Evolutionary conservation across 768 basidiomycete species (phyloP).

Genomic region (Boletus coccyginus): DNA sequence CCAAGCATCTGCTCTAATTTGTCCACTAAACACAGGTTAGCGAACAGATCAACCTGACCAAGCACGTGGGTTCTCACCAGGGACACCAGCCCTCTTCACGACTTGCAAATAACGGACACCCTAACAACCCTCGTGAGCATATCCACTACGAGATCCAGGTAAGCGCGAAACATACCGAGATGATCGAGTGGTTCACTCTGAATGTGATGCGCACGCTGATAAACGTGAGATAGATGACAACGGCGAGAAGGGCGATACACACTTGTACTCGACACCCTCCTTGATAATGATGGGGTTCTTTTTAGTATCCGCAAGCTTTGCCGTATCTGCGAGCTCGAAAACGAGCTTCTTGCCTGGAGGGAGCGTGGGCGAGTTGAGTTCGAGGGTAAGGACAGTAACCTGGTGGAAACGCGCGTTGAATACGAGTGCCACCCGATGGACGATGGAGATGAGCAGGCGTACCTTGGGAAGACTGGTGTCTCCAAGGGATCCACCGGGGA

Average conservation of each 20-base stretch:
- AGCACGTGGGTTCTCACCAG: slow-evolving; percentile 44
- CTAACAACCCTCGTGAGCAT: slow-evolving; percentile 37
- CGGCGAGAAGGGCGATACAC: not conserved
- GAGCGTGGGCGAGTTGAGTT: slow-evolving; percentile 75
- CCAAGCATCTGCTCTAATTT: slow-evolving; percentile 94
- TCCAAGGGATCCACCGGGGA: slow-evolving; percentile 42
- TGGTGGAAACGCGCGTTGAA: slow-evolving; percentile 30
- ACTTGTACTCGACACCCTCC: slow-evolving; percentile 91
- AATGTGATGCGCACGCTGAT: slow-evolving; percentile 75
- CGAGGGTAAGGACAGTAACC: slow-evolving; percentile 74
- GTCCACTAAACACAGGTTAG: slow-evolving; percentile 57
- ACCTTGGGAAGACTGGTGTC: slow-evolving; percentile 66
- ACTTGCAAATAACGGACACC: slow-evolving; percentile 86
- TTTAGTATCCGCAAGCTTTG: slow-evolving; percentile 53
- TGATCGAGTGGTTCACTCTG: slow-evolving; percentile 88
- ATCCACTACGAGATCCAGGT: not conserved
- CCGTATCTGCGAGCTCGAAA: slow-evolving; percentile 59
- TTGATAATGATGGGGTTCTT: slow-evolving; percentile 79
- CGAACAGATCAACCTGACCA: not conserved
- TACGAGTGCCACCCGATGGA: slow-evolving; percentile 17
- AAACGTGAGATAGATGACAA: slow-evolving; percentile 2
- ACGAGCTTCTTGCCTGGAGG: slow-evolving; percentile 56
- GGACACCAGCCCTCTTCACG: slow-evolving; percentile 76
- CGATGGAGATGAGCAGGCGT: not conserved
- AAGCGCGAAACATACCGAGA: slow-evolving; percentile 51